Conservation (phyloP, 108 stramenopile species). For the Parietichytrium sp. region DNA sequence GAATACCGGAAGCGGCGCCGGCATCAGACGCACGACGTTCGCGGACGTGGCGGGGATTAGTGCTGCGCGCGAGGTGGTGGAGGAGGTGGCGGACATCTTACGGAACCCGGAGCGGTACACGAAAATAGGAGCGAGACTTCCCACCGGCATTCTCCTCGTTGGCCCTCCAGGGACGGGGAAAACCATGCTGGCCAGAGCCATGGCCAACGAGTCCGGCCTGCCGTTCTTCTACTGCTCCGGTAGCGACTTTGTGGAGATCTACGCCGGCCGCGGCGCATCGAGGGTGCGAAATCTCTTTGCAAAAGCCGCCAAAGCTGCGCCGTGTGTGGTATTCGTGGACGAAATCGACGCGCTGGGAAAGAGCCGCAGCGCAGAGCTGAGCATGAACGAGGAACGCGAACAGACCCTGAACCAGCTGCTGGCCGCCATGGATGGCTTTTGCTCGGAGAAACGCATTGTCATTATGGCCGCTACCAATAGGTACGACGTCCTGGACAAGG, state of each 20-base stretch:
- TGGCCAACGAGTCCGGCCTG: slow-evolving; percentile 60
- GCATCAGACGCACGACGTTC: slow-evolving; percentile 61
- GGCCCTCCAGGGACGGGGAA: slow-evolving; percentile 58
- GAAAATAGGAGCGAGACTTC: slow-evolving; percentile 55
- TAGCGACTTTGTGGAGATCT: slow-evolving; percentile 94
- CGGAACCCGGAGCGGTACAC: slow-evolving; percentile 40
- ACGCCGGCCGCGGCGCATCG: slow-evolving; percentile 95
- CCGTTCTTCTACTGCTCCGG: slow-evolving; percentile 48
- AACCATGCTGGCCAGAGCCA: slow-evolving; percentile 54
- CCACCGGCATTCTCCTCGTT: slow-evolving; percentile 56
- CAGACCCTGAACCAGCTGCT: slow-evolving; percentile 99
- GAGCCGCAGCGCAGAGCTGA: slow-evolving; percentile 87
- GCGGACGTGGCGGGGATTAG: slow-evolving; percentile 89
- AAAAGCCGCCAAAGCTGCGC: slow-evolving; percentile 96
- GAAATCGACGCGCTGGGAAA: slow-evolving; percentile 99
- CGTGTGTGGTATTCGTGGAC: slow-evolving; percentile 99
- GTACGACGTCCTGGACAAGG: slow-evolving; percentile 97
- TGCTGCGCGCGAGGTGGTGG: slow-evolving; percentile 71
- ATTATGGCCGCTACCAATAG: slow-evolving; percentile 99
- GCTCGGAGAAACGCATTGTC: slow-evolving; percentile 78
- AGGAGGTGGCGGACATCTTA: slow-evolving; percentile 72
- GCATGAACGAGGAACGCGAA: slow-evolving; percentile 71
- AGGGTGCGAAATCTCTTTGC: slow-evolving; percentile 96
- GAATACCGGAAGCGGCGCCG: slow-evolving; percentile 28
- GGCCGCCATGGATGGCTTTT: slow-evolving; percentile 79